Evolutionary conservation across 164 flowering plant genomes (phyloP).

Genomic region (Cinnamomum chago): DNA sequence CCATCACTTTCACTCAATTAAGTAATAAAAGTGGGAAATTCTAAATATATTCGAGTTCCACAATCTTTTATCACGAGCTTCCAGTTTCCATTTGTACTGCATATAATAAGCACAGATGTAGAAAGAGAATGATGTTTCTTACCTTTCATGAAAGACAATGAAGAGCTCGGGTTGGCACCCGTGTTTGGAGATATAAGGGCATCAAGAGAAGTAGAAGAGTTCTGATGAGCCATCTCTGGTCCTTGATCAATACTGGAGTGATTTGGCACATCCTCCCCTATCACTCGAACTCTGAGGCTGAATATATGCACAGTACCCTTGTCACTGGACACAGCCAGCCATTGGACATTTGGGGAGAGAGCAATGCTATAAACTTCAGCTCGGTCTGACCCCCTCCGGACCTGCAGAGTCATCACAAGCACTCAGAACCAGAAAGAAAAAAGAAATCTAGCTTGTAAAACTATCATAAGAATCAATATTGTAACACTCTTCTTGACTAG

Average conservation of each 20-base stretch:
- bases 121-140: slow-evolving; percentile 8
- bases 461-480: neutral
- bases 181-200: slow-evolving; percentile 53
- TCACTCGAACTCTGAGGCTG: slow-evolving; percentile 65
- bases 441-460: neutral
- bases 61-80: too few relatives aligned
- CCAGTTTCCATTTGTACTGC: too few relatives aligned
- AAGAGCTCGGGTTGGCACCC: slow-evolving; percentile 69
- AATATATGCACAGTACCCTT: slow-evolving; percentile 58
- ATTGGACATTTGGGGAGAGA: slow-evolving; percentile 51
- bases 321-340: slow-evolving; percentile 66
- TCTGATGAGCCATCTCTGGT: slow-evolving; percentile 37
- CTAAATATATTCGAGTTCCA: too few relatives aligned
- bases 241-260: slow-evolving; percentile 29
- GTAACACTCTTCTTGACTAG: neutral
- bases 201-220: slow-evolving; percentile 60
- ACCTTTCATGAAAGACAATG: slow-evolving; percentile 94
- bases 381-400: slow-evolving; percentile 51
- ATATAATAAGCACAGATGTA: neutral
- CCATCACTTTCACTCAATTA: too few relatives aligned
- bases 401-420: slow-evolving; percentile 24
- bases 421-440: neutral
- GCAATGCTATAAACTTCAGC: slow-evolving; percentile 56
- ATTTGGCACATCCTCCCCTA: slow-evolving; percentile 55
- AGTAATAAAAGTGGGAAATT: too few relatives aligned